Percentiles rank a stretch among this genome's conserved stretches.
These are phyloP conservation scores for Sporothrix brunneoviolacea DNA, from an alignment of 2,329 filamentous ascomycete species.

Conservation along the genomic window DNA sequence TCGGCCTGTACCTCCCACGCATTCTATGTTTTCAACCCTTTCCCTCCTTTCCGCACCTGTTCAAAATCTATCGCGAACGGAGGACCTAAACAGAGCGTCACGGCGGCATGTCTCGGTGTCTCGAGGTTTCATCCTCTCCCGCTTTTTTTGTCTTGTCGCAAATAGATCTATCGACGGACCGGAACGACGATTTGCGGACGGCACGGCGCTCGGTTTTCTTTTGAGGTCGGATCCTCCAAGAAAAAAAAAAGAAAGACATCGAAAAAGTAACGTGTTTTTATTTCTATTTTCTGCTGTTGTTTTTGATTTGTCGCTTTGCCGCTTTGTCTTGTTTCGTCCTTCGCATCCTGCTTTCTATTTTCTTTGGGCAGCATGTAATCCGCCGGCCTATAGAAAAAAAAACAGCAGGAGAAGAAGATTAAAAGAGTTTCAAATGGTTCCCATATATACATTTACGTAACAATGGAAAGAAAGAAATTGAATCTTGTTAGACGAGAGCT, in stretches of 20 bases:
- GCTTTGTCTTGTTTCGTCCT: neutral
- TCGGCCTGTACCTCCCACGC: neutral
- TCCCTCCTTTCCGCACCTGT: too few relatives aligned
- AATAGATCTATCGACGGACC: too few relatives aligned
- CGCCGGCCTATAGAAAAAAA: neutral
- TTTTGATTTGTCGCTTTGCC: neutral
- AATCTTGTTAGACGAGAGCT: neutral
- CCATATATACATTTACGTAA: neutral
- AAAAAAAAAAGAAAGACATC: neutral
- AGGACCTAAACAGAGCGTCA: too few relatives aligned
- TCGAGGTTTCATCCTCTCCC: neutral
- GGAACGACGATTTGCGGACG: neutral
- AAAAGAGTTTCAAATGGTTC: too few relatives aligned
- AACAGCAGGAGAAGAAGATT: too few relatives aligned
- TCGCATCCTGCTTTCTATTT: neutral
- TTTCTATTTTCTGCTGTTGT: neutral
- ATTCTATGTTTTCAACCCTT: neutral
- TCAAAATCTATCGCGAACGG: too few relatives aligned
- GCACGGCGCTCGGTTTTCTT: neutral
- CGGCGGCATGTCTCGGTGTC: too few relatives aligned
- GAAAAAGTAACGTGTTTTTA: slow-evolving; percentile 11
- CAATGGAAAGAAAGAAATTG: neutral
- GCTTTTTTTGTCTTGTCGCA: neutral
- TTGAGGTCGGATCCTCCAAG: neutral
- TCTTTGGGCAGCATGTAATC: neutral